These are phyloP conservation scores for Lepidopterella palustris DNA, from an alignment of 495 filamentous ascomycete species.

Conservation along the genomic window DNA sequence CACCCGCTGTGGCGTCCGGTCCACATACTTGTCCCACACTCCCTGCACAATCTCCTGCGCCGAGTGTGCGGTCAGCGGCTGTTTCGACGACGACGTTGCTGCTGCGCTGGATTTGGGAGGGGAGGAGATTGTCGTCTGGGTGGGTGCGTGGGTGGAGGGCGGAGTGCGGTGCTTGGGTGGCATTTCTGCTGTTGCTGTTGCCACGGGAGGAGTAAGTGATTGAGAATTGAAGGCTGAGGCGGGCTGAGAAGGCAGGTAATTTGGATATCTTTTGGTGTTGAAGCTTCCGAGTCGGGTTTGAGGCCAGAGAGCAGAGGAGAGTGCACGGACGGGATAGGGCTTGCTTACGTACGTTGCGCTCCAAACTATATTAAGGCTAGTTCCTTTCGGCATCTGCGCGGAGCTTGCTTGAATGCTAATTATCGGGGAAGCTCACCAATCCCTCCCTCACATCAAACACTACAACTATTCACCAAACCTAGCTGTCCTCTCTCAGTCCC, in stretches of 20 bases:
- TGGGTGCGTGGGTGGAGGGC: conserved; percentile 2
- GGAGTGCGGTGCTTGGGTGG: conserved; percentile 43
- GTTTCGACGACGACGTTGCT: conserved; percentile 13
- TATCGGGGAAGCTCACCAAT: no score
- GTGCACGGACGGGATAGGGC: conserved; percentile 2
- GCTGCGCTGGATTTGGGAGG: conserved; percentile 35
- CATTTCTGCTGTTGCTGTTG: conserved; percentile 35
- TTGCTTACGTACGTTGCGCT: neutral
- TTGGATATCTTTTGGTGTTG: neutral
- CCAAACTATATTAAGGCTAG: no score
- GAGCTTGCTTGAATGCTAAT: no score
- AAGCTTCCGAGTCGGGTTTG: conserved; percentile 9
- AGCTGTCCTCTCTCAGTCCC: no score
- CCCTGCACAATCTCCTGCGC: conserved; percentile 47
- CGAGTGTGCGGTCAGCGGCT: conserved; percentile 37
- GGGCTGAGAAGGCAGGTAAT: neutral
- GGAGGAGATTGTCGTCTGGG: conserved; percentile 38
- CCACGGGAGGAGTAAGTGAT: no score
- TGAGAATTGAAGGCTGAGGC: neutral
- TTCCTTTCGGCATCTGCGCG: no score
- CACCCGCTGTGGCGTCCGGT: conserved; percentile 77
- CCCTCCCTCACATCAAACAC: no score
- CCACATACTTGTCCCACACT: conserved; percentile 68
- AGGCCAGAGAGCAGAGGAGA: conserved; percentile 19
- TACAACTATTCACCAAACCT: no score